Conservation (phyloP, 805 yeast species). For the Nakazawaea ishiwadae region DNA sequence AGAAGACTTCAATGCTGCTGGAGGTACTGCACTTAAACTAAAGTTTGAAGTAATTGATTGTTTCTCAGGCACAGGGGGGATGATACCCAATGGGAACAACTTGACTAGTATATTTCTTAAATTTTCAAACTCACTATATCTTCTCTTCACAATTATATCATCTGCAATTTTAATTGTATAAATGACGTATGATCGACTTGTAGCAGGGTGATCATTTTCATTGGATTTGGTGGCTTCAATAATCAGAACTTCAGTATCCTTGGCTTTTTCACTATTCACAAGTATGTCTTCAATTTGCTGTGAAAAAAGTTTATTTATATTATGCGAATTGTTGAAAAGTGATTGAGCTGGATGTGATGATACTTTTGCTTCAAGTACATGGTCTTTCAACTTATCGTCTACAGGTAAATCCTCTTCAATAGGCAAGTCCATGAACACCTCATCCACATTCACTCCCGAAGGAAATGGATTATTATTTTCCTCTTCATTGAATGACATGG, state of each 20-base stretch:
- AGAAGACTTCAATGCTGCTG: background rate
- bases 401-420: constrained; percentile 6
- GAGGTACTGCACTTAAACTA: constrained; percentile 7
- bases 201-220: constrained; percentile 47
- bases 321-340: background rate
- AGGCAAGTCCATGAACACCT: constrained; percentile 7
- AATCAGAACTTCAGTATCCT: constrained; percentile 31
- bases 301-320: constrained; percentile 3
- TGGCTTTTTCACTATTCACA: constrained; percentile 2
- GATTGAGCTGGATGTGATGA: background rate
- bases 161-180: constrained; percentile 70
- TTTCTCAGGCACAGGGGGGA: constrained; percentile 94
- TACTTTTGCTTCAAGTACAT: too few species aligned
- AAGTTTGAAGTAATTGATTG: constrained; percentile 46
- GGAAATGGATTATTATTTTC: constrained; percentile 8
- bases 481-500: constrained; percentile 8
- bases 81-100: constrained; percentile 72
- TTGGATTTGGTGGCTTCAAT: constrained; percentile 81
- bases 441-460: constrained; percentile 1
- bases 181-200: constrained; percentile 67
- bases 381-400: too few species aligned
- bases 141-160: constrained; percentile 60
- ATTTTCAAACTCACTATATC: constrained; percentile 91
- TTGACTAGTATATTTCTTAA: constrained; percentile 66
- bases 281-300: constrained; percentile 10